phyloP scores from a whole-genome alignment of 108 stramenopile genomes.

The Conticribra weissflogii region DNA sequence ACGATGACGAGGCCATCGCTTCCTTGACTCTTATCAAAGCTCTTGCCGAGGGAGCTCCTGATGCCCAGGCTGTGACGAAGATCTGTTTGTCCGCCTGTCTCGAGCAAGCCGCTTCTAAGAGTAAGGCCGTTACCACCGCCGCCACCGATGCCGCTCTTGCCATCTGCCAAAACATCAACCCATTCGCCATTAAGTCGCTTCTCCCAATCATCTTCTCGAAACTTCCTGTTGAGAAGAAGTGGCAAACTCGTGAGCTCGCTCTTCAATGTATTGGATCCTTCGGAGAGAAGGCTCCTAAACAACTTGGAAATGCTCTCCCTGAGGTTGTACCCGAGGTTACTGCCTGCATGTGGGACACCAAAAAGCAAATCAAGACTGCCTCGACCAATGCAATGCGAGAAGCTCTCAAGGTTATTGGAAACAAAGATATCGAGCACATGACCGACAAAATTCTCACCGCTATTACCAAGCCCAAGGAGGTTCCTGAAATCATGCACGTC shows the following conservation, averaged over 20 bases:
- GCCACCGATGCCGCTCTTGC: conserved; percentile 75
- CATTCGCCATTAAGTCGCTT: conserved; percentile 88
- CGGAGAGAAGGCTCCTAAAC: conserved; percentile 74
- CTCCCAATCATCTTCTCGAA: conserved; percentile 80
- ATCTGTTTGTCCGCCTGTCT: conserved; percentile 76
- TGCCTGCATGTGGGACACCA: conserved; percentile 97
- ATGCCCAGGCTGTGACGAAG: conserved; percentile 79
- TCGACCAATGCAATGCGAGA: conserved; percentile 91
- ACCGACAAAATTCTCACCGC: conserved; percentile 91
- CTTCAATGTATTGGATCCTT: conserved; percentile 81
- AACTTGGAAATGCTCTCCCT: conserved; percentile 86
- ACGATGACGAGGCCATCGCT: conserved; percentile 82
- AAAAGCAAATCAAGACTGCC: conserved; percentile 96
- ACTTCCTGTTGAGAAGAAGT: conserved; percentile 89
- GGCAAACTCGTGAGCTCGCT: conserved; percentile 83
- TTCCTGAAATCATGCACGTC: conserved; percentile 95
- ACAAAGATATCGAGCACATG: conserved; percentile 99
- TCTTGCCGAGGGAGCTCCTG: conserved; percentile 71
- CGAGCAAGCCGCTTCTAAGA: conserved; percentile 74
- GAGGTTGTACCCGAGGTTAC: conserved; percentile 95
- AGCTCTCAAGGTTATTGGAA: conserved; percentile 94
- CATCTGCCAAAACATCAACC: conserved; percentile 82
- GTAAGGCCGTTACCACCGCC: conserved; percentile 59
- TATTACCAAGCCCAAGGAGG: conserved; percentile 95
- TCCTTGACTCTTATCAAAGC: conserved; percentile 75